These are phyloP conservation scores for Ophioceras dolichostomum DNA, from an alignment of 2,329 filamentous ascomycete species.

Conservation along the genomic window DNA sequence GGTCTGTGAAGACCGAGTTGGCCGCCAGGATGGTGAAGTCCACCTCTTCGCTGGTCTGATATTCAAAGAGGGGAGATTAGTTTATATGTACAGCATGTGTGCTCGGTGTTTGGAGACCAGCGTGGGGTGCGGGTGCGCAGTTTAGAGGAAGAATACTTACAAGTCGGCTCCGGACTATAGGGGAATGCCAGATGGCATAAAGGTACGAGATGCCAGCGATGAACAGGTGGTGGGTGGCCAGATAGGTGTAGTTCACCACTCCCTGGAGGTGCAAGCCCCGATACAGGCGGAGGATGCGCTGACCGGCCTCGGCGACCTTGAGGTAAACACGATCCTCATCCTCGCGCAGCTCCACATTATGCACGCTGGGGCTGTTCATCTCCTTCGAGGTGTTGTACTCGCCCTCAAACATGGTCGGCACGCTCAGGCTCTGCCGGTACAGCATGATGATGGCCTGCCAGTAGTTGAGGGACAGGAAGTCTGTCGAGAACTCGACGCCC, in stretches of 20 bases:
- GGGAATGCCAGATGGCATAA: conserved; percentile 95
- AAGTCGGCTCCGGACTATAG: conserved; percentile 72
- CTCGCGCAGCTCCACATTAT: conserved; percentile 53
- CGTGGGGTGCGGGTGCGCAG: background rate
- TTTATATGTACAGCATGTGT: conserved; percentile 13
- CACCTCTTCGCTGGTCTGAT: conserved; percentile 79
- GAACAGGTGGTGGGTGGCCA: conserved; percentile 92
- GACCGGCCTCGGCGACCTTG: conserved; percentile 89
- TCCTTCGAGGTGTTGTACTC: conserved; percentile 59
- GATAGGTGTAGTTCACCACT: conserved; percentile 89
- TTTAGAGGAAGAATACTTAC: conserved; percentile 36
- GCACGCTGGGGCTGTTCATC: conserved; percentile 49
- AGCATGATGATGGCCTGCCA: conserved; percentile 97
- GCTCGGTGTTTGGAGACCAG: too few relatives aligned
- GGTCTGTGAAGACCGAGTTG: conserved; percentile 80
- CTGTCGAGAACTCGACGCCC: conserved; percentile 77
- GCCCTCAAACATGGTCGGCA: conserved; percentile 72
- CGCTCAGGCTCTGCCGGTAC: conserved; percentile 79
- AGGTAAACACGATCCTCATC: conserved; percentile 88
- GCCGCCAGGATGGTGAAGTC: conserved; percentile 91
- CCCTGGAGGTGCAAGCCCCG: conserved; percentile 77
- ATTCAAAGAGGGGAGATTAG: background rate
- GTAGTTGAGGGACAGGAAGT: conserved; percentile 91
- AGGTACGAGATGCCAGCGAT: conserved; percentile 96
- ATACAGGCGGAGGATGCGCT: conserved; percentile 85